A percentile compares a stretch with the other conserved stretches of the same genome.
phyloP scores from a whole-genome alignment of 768 basidiomycete species.

The Gelatoporia subvermispora region DNA sequence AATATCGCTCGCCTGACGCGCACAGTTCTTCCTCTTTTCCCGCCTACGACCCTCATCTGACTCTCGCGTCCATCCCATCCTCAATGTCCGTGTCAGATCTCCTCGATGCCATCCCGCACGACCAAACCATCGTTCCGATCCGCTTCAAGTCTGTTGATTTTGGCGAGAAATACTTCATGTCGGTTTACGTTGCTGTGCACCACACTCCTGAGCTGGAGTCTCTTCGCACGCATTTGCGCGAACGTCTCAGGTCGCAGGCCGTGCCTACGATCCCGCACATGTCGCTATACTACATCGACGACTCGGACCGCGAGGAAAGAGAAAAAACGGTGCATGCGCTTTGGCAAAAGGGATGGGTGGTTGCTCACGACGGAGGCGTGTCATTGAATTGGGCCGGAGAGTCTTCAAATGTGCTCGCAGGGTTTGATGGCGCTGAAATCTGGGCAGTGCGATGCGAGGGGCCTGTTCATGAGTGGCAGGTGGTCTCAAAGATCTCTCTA shows the following conservation, averaged over 20 bases:
- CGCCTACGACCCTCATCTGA: conserved; percentile 64
- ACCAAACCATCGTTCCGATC: conserved; percentile 33
- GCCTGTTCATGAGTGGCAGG: conserved; percentile 20
- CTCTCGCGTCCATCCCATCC: conserved; percentile 46
- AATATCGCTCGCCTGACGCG: conserved; percentile 25
- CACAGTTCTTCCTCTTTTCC: conserved; percentile 49
- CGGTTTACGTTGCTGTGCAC: conserved; percentile 54
- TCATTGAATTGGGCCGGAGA: conserved; percentile 9
- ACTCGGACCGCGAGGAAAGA: conserved; percentile 60
- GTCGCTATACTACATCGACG: conserved; percentile 68
- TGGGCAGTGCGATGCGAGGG: conserved; percentile 26
- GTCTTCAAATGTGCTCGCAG: conserved; percentile 10
- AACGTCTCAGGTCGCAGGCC: conserved; percentile 29
- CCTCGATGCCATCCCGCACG: conserved; percentile 36
- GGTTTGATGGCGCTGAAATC: conserved; percentile 23
- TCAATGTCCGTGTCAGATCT: conserved; percentile 21
- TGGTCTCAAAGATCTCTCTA: too few relatives aligned
- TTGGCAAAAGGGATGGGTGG: conserved; percentile 31
- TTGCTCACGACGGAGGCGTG: conserved; percentile 18
- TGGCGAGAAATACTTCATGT: conserved; percentile 65
- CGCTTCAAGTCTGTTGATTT: conserved; percentile 51
- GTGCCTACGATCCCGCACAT: conserved; percentile 68
- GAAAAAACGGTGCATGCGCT: conserved; percentile 41
- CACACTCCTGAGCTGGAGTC: conserved; percentile 36
- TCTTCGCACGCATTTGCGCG: conserved; percentile 47